Evolutionary conservation across 306 rosid species (phyloP), one percentile per base, ranked within the genome.

Genomic region (Hylodesmum podocarpum): DNA sequence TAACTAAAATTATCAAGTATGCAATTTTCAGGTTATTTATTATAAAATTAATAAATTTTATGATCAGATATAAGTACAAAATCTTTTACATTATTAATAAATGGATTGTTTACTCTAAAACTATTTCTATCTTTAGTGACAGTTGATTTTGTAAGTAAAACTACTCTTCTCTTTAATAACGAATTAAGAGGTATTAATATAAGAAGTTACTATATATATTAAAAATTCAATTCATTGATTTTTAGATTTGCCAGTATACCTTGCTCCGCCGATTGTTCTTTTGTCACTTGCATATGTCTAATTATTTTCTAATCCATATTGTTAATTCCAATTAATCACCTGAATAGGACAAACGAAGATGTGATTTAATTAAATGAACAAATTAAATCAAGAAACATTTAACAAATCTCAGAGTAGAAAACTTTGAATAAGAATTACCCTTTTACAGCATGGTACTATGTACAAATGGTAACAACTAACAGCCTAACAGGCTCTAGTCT

Each of bases 391-490:
- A 22, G 2, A 24, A 3, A 31, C 41, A 36, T 78, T 47, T 9
- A 71, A 50, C 11, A 63, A 55, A 49, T 11, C 39, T 47, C 5
- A 36, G 13, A 25, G 76, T 27, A 43, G 29, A 33, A 15, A 57
- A 22, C 1, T 34, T 31, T 37, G 72, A 70, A 67, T 8, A 28
- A 58, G 57, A 70, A 21, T 62, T 73, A 66, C 81, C 12, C 33
- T 40, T 40, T 76, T 34, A 66, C 82, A 80, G 65, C 22, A 7
- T 19, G 49, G 15, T n/a, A 43, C 71, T 5, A 15, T 4, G 31
- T 43, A 71, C 33, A 84, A 73, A 68, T 78, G 71, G 82, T 58
- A 69, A 36, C 49, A 68, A 14, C 63, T 58, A 69, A 36, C 49
- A 68, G 18, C 63, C 36, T 55, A 55, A 55, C 54, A 63, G 10